Evolutionary conservation across 345 rosid species (phyloP), one percentile per base, ranked within the genome.

Genomic region (Triadica sebifera): DNA sequence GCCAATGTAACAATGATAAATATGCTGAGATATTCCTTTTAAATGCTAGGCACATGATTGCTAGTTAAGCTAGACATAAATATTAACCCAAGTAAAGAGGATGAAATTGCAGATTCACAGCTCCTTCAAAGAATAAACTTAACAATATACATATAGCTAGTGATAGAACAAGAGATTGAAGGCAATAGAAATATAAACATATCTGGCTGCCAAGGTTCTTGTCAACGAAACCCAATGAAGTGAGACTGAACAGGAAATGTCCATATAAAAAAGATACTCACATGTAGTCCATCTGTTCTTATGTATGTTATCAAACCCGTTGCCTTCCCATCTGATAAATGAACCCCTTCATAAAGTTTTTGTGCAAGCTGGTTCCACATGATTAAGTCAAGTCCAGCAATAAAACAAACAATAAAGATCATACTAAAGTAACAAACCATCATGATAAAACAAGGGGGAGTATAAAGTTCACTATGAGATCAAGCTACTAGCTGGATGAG

Each of bases 281-380:
- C 99, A 88, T 91, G 99, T 57, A 95, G 81, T 74, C 99, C 96
- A 85, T 95, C 99, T 15, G 99, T 93, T 81, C 99, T 86, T 89
- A 83, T 85, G 84, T 95, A 95, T 67, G 99, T 95, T 82, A 95
- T 91, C 83, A 95, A 81, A 71, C 99, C 99, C 37, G 86, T 85
- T 75, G 91, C 88, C 85, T 84, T 80, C 75, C 91, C 91, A 75
- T 90, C 87, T 20, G 89, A 80, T 56, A 95, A 78, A 57, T 86
- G 89, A 81, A 95, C 81, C 61, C 99, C 99, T 84, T 95, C 99
- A 72, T 95, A 95, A 22, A 95, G 94, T 81, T 90, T 91, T 82
- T 95, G 98, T 46, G 99, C 98, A 74, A 93, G 87, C 99, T 95
- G 94, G 83, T 88, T 46, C 80, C 71, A 77, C 16, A 73, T 65